Base-by-base conservation (phyloP, 1,139 yeast species). In the Candida smagusa region DNA sequence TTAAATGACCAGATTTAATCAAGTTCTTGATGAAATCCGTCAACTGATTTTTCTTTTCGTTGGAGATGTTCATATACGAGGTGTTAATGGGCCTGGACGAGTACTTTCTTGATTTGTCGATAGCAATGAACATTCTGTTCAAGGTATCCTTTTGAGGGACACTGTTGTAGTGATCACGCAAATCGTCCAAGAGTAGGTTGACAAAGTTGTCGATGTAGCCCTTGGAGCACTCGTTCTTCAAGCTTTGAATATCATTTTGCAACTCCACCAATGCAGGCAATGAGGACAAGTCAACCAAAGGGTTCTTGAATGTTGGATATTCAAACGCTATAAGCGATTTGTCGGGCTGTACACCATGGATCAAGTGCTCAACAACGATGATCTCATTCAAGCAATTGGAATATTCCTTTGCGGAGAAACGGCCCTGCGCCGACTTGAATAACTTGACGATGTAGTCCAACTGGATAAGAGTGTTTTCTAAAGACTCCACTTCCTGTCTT, bases 381-480 rank as follows among this genome's bases (percentile, higher is more conserved):
- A 85, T 69, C 40, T 74, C 65, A 40, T 76, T 76, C 41, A 87
- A 61, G 38, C 74, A 67, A 33, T 63, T 58, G 11, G 56, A 55
- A 46, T 57, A 59, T 19, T 73, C 61, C 3, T 71, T 72, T 22
- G 67, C 57, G 12, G 59, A 58, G 50, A 66, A 76, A n/a, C 77
- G 57, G 9, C 61, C 46, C 44, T 73, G 74, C 4, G 90, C 81
- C 41, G 72, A 59, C 34, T 78, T 79, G 9, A 79, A 71, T 13
- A 73, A 63, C 7, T 68, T 65, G 27, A 74, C 47, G 1, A 82
- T 64, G 8, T 68, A 65, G 38, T 74, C 71, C 2, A 86, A 63
- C 58, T 89, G 96, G n/a, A 78, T 50, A 33, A 88, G 58, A 1
- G 84, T 68, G 36, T 78, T 78, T 47, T 84, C 87, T 34, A 92